Percentiles rank a stretch among this genome's conserved stretches.
Conservation (phyloP, 2,329 filamentous ascomycete genomes). For the Fusarium veterinarium region DNA sequence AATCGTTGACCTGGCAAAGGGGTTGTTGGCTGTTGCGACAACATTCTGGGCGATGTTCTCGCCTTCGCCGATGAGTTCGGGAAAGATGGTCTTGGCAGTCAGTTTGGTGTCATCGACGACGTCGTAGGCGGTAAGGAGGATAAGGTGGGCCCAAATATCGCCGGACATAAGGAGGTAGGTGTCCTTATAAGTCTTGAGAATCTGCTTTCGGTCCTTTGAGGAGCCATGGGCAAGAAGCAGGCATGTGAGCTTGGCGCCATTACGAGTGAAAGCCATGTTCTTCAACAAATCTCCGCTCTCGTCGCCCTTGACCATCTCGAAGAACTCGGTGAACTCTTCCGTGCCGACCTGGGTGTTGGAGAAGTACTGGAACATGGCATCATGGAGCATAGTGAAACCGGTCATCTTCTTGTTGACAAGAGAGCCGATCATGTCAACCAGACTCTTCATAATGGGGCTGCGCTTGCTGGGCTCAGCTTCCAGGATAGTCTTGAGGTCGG, state of each 20-base stretch:
- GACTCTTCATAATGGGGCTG: conserved; percentile 84
- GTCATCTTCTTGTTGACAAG: conserved; percentile 97
- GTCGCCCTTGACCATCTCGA: conserved; percentile 91
- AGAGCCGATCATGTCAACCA: conserved; percentile 88
- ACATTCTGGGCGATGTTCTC: conserved; percentile 73
- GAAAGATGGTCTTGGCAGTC: conserved; percentile 84
- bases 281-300: conserved; percentile 90
- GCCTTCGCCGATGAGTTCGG: conserved; percentile 83
- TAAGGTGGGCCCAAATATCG: conserved; percentile 80
- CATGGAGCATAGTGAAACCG: conserved; percentile 97
- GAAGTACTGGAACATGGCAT: conserved; percentile 98
- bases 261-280: conserved; percentile 95
- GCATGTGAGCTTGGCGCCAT: conserved; percentile 84
- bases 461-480: conserved; percentile 85
- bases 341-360: conserved; percentile 80
- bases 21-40: conserved; percentile 72
- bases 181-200: conserved; percentile 91
- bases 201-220: conserved; percentile 92
- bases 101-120: conserved; percentile 95
- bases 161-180: conserved; percentile 86
- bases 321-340: conserved; percentile 85
- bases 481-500: conserved; percentile 81
- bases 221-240: conserved; percentile 84
- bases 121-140: conserved; percentile 88
- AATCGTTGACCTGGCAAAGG: conserved; percentile 73